Evolutionary conservation across 1,284 basidiomycete species (phyloP).

Genomic region (Cryptococcus depauperatus): DNA sequence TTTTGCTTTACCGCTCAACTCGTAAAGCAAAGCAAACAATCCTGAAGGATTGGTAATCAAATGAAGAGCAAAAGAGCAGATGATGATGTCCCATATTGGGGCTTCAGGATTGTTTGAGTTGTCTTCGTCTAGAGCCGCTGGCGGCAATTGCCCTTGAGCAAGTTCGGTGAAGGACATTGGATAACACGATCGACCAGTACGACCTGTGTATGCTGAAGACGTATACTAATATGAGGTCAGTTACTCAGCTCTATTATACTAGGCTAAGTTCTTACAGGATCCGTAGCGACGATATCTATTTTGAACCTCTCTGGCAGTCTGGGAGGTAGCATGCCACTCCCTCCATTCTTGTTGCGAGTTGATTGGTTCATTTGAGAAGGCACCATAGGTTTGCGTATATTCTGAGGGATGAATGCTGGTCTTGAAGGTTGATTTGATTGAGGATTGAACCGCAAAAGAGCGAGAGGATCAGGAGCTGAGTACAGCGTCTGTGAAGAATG

Average conservation of each 20-base stretch:
- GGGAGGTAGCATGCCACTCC: constrained; percentile 9
- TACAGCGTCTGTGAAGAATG: not conserved
- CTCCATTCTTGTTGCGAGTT: constrained; percentile 6
- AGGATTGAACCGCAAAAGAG: constrained; percentile 7
- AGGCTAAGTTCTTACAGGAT: constrained; percentile 44
- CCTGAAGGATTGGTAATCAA: constrained; percentile 57
- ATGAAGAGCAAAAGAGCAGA: constrained; percentile 66
- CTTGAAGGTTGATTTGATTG: constrained; percentile 4
- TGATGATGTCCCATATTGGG: constrained; percentile 53
- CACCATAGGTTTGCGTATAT: constrained; percentile 11
- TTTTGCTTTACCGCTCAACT: constrained; percentile 53
- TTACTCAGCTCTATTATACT: no score
- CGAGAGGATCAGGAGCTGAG: constrained; percentile 11
- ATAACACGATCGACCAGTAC: constrained; percentile 51
- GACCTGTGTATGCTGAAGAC: constrained; percentile 48
- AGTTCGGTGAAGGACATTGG: constrained; percentile 53
- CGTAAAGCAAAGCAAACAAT: constrained; percentile 57
- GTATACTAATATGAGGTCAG: constrained; percentile 47
- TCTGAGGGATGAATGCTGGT: constrained; percentile 35
- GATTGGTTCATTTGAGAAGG: not conserved
- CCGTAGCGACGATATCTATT: constrained; percentile 38
- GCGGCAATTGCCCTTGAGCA: constrained; percentile 49
- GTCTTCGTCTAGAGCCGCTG: constrained; percentile 11
- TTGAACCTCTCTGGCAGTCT: constrained; percentile 9
- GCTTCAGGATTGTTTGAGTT: not conserved